A percentile compares a stretch with the other conserved stretches of the same genome.
These are phyloP conservation scores for Candida nemodendra DNA, from an alignment of 805 yeast genomes.

Conservation along the genomic window DNA sequence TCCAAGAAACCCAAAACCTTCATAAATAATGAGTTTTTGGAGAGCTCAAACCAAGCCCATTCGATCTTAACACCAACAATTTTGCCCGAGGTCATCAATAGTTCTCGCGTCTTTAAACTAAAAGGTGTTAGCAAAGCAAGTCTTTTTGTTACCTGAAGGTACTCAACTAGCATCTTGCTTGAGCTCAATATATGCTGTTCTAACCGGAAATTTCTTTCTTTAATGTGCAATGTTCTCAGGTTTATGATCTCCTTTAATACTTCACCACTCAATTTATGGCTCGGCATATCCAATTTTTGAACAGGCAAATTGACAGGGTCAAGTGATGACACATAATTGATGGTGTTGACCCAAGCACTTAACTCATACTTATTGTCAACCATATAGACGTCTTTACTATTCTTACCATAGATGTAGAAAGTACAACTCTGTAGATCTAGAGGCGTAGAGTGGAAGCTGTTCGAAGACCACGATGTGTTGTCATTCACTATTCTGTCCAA, in stretches of 20 bases:
- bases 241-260: conserved; percentile 21
- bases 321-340: conserved; percentile 52
- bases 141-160: conserved; percentile 36
- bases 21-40: conserved; percentile 34
- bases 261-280: conserved; percentile 2
- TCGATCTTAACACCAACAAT: conserved; percentile 52
- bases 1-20: conserved; percentile 9
- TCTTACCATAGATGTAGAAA: conserved; percentile 41
- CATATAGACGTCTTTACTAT: conserved; percentile 39
- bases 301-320: conserved; percentile 33
- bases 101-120: conserved; percentile 49
- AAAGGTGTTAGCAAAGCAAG: conserved; percentile 54
- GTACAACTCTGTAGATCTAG: conserved; percentile 20
- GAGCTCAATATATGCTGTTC: conserved; percentile 26
- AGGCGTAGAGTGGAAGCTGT: not conserved
- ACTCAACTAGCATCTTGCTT: conserved; percentile 35
- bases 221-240: conserved; percentile 9
- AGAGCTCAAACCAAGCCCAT: conserved; percentile 55
- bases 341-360: conserved; percentile 57
- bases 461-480: not conserved
- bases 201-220: conserved; percentile 11
- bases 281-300: conserved; percentile 24
- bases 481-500: conserved; percentile 25
- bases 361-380: conserved; percentile 46
- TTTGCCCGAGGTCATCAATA: conserved; percentile 43